These are phyloP conservation scores for Capsaspora owczarzaki DNA, from an alignment of 78 protist genomes.

Conservation along the genomic window DNA sequence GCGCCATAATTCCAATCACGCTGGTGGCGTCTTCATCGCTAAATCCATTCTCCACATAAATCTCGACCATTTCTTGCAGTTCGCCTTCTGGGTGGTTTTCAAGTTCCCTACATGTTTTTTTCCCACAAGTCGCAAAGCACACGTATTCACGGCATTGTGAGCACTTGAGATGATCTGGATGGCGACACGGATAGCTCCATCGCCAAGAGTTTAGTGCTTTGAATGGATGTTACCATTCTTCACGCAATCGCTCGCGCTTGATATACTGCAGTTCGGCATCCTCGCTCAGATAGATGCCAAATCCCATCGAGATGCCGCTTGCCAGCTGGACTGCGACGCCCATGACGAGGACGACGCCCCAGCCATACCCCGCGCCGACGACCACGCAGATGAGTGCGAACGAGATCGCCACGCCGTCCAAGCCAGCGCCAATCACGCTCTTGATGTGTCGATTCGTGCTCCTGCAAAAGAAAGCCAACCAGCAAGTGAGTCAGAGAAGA, in stretches of 20 bases:
- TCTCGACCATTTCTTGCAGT: conserved; percentile 40
- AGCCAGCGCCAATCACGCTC: conserved; percentile 64
- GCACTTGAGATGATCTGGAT: too few relatives aligned
- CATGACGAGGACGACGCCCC: conserved; percentile 52
- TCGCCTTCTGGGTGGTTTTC: conserved; percentile 51
- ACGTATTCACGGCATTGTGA: too few relatives aligned
- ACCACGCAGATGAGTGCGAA: conserved; percentile 67
- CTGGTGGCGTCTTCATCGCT: conserved; percentile 34
- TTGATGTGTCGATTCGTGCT: too few relatives aligned
- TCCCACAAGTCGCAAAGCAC: too few relatives aligned
- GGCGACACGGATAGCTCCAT: too few relatives aligned
- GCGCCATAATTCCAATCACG: conserved; percentile 1
- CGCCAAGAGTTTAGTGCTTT: too few relatives aligned
- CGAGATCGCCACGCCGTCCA: conserved; percentile 77
- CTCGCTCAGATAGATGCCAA: conserved; percentile 65
- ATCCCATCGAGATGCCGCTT: conserved; percentile 76
- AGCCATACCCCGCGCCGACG: conserved; percentile 66
- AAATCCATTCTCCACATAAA: conserved; percentile 61
- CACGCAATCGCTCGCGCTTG: conserved; percentile 36
- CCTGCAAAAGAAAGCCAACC: too few relatives aligned
- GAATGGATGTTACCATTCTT: conserved; percentile 28
- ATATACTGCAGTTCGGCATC: conserved; percentile 56
- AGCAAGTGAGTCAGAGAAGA: too few relatives aligned
- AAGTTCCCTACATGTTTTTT: conserved; percentile 36
- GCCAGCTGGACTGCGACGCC: conserved; percentile 76